These are phyloP conservation scores for Castanopsis chinensis DNA, from an alignment of 306 rosid species.

Conservation along the genomic window DNA sequence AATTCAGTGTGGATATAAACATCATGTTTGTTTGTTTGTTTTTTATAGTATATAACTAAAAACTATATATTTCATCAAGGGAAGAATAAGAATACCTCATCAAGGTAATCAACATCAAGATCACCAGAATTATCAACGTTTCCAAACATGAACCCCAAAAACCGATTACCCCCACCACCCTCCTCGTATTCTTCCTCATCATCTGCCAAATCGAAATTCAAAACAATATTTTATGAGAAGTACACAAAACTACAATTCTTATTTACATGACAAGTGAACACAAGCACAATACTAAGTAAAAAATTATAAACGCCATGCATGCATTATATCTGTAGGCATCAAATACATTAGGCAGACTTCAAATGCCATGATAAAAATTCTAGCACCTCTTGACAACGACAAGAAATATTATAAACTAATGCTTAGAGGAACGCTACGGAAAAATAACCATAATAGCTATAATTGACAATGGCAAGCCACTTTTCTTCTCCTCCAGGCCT, in stretches of 20 bases:
- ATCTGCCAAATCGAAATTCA: slow-evolving; percentile 38
- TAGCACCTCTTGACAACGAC: too few relatives aligned
- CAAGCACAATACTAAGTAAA: background rate
- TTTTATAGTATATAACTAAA: slow-evolving; percentile 1
- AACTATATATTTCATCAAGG: slow-evolving; percentile 19
- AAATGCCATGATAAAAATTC: background rate
- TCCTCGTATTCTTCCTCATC: slow-evolving; percentile 88
- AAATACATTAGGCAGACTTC: slow-evolving; percentile 4
- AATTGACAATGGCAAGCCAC: slow-evolving; percentile 4
- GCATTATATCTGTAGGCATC: background rate
- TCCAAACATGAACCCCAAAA: slow-evolving; percentile 93
- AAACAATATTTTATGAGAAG: slow-evolving; percentile 20
- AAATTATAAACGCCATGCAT: background rate
- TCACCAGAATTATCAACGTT: slow-evolving; percentile 93
- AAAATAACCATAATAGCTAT: background rate
- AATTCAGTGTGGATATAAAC: background rate
- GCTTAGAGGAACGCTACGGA: background rate
- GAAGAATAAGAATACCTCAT: slow-evolving; percentile 59
- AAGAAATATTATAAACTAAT: background rate
- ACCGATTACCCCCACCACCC: slow-evolving; percentile 63
- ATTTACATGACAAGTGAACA: background rate
- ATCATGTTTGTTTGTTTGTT: slow-evolving; percentile 8
- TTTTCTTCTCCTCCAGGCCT: background rate
- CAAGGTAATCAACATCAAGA: slow-evolving; percentile 94
- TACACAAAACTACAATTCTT: slow-evolving; percentile 15